These are phyloP conservation scores for Penicillium psychrosexuale DNA, from an alignment of 2,329 filamentous ascomycete genomes.

Conservation along the genomic window DNA sequence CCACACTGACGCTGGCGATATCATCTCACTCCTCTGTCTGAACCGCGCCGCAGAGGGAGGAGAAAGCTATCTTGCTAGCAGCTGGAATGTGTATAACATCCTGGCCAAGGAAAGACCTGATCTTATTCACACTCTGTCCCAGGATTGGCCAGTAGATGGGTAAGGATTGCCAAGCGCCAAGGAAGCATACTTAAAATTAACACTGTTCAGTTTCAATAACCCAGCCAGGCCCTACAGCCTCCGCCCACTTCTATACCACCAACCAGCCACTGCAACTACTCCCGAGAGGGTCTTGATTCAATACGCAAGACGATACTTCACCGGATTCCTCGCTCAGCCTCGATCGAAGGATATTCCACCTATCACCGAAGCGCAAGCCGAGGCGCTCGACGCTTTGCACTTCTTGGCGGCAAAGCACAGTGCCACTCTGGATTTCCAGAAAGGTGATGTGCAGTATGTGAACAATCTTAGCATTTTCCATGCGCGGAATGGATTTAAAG, in stretches of 20 bases:
- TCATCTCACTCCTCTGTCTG: slow-evolving; percentile 51
- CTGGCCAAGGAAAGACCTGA: slow-evolving; percentile 53
- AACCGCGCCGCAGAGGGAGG: slow-evolving; percentile 50
- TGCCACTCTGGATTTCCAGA: slow-evolving; percentile 45
- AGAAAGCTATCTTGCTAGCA: slow-evolving; percentile 52
- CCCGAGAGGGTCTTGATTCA: slow-evolving; percentile 59
- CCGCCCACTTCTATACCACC: slow-evolving; percentile 50
- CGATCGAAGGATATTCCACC: slow-evolving; percentile 45
- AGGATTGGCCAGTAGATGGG: slow-evolving; percentile 50
- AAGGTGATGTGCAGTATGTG: slow-evolving; percentile 52
- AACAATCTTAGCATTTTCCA: slow-evolving; percentile 55
- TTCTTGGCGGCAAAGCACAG: slow-evolving; percentile 48
- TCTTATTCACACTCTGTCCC: slow-evolving; percentile 50
- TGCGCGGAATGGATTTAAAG: slow-evolving; percentile 47
- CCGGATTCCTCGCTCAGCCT: slow-evolving; percentile 47
- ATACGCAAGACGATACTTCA: slow-evolving; percentile 59
- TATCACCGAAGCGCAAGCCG: slow-evolving; percentile 52
- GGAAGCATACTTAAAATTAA: slow-evolving; percentile 4
- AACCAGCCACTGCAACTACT: slow-evolving; percentile 44
- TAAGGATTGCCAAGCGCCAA: slow-evolving; percentile 22
- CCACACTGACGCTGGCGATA: slow-evolving; percentile 56
- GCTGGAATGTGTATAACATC: slow-evolving; percentile 55
- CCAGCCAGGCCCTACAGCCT: slow-evolving; percentile 45
- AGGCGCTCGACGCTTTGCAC: slow-evolving; percentile 52
- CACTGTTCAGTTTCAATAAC: slow-evolving; percentile 50